These are phyloP conservation scores for Porphyrellus sp. DNA, from an alignment of 1,284 basidiomycete genomes.

Conservation along the genomic window DNA sequence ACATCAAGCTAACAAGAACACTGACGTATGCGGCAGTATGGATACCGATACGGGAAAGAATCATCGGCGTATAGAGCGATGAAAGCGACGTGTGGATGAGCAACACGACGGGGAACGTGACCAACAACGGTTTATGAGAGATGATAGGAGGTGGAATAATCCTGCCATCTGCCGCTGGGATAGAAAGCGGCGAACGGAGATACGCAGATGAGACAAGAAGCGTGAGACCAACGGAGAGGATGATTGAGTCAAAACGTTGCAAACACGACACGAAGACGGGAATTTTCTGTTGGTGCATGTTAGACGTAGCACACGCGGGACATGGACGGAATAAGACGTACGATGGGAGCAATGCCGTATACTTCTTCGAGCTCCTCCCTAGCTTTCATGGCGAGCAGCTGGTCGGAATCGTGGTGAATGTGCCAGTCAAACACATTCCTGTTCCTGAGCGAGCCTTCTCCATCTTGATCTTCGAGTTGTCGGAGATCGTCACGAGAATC, in stretches of 20 bases:
- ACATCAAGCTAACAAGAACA: slow-evolving; percentile 57
- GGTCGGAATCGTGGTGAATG: slow-evolving; percentile 61
- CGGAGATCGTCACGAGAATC: slow-evolving; percentile 19
- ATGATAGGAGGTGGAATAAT: slow-evolving; percentile 15
- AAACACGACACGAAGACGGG: slow-evolving; percentile 73
- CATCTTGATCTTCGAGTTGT: slow-evolving; percentile 23
- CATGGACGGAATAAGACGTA: slow-evolving; percentile 26
- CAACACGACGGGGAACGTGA: slow-evolving; percentile 49
- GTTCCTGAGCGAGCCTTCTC: slow-evolving; percentile 1
- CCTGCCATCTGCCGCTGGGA: slow-evolving; percentile 20
- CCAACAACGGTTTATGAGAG: slow-evolving; percentile 38
- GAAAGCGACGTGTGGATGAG: slow-evolving; percentile 50
- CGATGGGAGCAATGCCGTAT: slow-evolving; percentile 70
- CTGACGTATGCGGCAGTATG: slow-evolving; percentile 68
- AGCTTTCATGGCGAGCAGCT: slow-evolving; percentile 55
- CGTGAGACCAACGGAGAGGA: slow-evolving; percentile 63
- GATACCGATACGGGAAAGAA: slow-evolving; percentile 64
- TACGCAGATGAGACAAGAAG: slow-evolving; percentile 64
- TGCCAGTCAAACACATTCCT: slow-evolving; percentile 30
- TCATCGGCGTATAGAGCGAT: slow-evolving; percentile 56
- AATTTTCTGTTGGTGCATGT: slow-evolving; percentile 48
- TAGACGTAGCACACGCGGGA: not conserved
- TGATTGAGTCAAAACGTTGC: slow-evolving; percentile 66
- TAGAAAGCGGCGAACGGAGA: slow-evolving; percentile 31
- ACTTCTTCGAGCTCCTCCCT: slow-evolving; percentile 72